phyloP scores from a whole-genome alignment of 108 stramenopile genomes.

The Nannochloropsis salina region DNA sequence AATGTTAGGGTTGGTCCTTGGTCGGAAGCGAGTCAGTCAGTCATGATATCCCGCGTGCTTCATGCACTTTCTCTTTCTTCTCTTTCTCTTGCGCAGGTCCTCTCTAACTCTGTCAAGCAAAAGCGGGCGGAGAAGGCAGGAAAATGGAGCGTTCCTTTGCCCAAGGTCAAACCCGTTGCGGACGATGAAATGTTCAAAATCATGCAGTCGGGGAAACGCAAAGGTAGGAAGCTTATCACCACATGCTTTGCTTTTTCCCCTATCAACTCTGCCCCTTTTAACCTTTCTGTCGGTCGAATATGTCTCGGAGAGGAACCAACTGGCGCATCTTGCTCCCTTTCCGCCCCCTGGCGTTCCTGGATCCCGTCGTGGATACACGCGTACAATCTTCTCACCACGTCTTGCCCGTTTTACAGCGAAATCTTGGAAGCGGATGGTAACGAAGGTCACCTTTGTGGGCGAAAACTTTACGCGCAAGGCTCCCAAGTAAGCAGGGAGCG shows the following conservation, averaged over 20 bases:
- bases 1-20: no score
- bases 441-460: conserved; percentile 93
- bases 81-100: conserved; percentile 37
- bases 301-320: neutral
- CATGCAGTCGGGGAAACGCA: conserved; percentile 77
- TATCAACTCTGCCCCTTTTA: neutral
- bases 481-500: conserved; percentile 71
- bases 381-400: no score
- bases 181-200: conserved; percentile 99
- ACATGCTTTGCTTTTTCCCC: neutral
- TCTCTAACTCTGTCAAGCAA: conserved; percentile 97
- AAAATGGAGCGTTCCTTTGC: conserved; percentile 99
- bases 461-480: conserved; percentile 94
- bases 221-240: conserved; percentile 34
- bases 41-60: neutral
- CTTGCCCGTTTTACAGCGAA: conserved; percentile 53
- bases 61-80: neutral
- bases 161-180: conserved; percentile 93
- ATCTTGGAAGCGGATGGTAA: conserved; percentile 97
- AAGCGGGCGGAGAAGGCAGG: conserved; percentile 99
- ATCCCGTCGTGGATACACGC: no score
- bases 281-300: neutral
- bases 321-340: neutral
- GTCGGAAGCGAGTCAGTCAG: no score
- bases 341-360: neutral